Evolutionary conservation across 1,139 yeast species (phyloP), one percentile per base, ranked within the genome.

Genomic region (Blastobotrys buckinghamii): DNA sequence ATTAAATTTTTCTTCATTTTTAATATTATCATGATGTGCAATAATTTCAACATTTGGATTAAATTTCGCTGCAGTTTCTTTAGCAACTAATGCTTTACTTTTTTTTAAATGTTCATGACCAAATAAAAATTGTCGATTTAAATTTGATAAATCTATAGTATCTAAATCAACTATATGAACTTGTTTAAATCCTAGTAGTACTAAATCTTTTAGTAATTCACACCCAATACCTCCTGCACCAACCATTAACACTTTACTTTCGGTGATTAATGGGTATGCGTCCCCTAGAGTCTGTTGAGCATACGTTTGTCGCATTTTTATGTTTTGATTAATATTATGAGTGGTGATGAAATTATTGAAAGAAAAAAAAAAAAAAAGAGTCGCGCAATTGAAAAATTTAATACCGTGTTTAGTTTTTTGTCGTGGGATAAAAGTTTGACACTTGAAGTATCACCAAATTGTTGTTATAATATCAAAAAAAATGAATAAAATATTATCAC

Each of bases 181-280:
- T 59, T 87, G 95, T 3, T 95, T 94, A 58, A 85, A 84, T 2
- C 95, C 95, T 57, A 88, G 76, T 55, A 90, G 69, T 7, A 89
- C 81, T 47, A 94, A 72, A 62, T 94, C 87, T 63, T 94, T 94
- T 52, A 94, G 72, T 38, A 94, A 71, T 66, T 94, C 99, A 66
- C 97, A 94, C 4, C 99, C 99, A 55, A 94, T 90, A n/a, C 99
- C 99, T 27, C 99, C 99, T 1, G 98, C 97, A 3, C 99, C 98
- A 0, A 94, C 96, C 71, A 94, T 73, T 42, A 94, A 71, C 19
- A 92, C 89, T 53, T 61, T 64, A 39, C 58, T 49, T 63, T 60
- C 33, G 27, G 34, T 50, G 39, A 56, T 33, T 34, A 47, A 44
- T 19, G 46, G 42, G 24, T 49, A 51, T n/a, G 40, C 44, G 9